Conservation (phyloP, 2,329 filamentous ascomycete genomes). For the Aspergillus ochraceus region DNA sequence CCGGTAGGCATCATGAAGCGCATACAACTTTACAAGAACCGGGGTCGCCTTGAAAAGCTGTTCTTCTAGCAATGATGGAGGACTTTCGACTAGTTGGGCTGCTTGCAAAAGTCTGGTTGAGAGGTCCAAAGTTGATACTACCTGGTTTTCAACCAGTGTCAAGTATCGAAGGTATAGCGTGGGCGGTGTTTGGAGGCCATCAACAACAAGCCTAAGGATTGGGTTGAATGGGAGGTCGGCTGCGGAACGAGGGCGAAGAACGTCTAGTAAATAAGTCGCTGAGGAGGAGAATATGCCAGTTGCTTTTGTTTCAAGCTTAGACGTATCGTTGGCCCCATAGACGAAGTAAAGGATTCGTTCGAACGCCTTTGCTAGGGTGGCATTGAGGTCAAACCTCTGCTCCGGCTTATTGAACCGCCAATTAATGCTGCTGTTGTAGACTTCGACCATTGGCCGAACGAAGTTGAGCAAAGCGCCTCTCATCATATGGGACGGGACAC, state of each 20-base stretch:
- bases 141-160: constrained; percentile 61
- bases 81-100: constrained; percentile 62
- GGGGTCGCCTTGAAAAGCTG: constrained; percentile 81
- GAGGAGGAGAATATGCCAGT: constrained; percentile 68
- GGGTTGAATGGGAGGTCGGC: constrained; percentile 75
- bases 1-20: constrained; percentile 65
- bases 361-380: constrained; percentile 67
- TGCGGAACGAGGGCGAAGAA: constrained; percentile 70
- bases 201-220: constrained; percentile 68
- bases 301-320: constrained; percentile 50
- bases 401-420: constrained; percentile 76
- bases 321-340: constrained; percentile 70
- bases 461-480: constrained; percentile 70
- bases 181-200: constrained; percentile 60
- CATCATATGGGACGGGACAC: constrained; percentile 76
- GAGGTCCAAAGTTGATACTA: constrained; percentile 64
- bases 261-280: constrained; percentile 72
- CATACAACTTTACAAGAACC: constrained; percentile 74
- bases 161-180: constrained; percentile 61
- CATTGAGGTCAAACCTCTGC: constrained; percentile 69
- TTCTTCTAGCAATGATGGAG: constrained; percentile 67
- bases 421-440: constrained; percentile 79
- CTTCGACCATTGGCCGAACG: constrained; percentile 73
- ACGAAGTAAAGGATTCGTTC: constrained; percentile 69
- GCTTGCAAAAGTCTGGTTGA: constrained; percentile 70